A percentile compares a stretch with the other conserved stretches of the same genome.
These are phyloP conservation scores for Anethum foeniculum DNA, from an alignment of 140 eudicot genomes.

Conservation along the genomic window DNA sequence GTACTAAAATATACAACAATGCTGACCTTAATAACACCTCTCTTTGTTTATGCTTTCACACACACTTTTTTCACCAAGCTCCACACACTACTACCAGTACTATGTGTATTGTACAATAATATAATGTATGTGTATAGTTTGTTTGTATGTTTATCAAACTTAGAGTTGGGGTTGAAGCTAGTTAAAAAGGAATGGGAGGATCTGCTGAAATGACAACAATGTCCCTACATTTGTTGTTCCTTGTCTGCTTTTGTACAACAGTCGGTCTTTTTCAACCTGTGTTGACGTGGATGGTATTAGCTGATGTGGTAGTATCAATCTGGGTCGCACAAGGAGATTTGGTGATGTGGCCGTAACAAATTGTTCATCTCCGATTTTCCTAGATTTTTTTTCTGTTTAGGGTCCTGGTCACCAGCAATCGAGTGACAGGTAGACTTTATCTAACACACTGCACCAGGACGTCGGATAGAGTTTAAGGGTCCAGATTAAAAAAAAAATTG, in stretches of 20 bases:
- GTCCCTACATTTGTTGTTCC: slow-evolving; percentile 14
- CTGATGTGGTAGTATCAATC: background rate
- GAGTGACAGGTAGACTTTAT: too few species aligned
- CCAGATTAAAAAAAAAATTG: too few species aligned
- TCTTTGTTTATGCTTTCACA: background rate
- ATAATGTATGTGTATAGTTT: background rate
- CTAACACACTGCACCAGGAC: too few species aligned
- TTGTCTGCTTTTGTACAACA: slow-evolving; percentile 8
- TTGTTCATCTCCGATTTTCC: background rate
- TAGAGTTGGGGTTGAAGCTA: slow-evolving; percentile 6
- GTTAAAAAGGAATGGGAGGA: slow-evolving; percentile 22
- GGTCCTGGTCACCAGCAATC: too few species aligned
- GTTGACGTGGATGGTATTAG: background rate
- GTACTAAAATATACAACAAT: background rate
- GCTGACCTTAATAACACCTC: background rate
- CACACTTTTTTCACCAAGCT: background rate
- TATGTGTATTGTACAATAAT: background rate
- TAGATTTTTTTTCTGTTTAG: too few species aligned
- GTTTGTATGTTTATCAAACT: background rate
- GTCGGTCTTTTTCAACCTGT: background rate
- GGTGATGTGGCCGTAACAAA: background rate
- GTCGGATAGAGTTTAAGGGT: too few species aligned
- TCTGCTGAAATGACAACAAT: slow-evolving; percentile 23
- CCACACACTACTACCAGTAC: background rate
- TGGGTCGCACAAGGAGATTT: background rate